phyloP scores from a whole-genome alignment of 345 rosid species.

The Populus alba region DNA sequence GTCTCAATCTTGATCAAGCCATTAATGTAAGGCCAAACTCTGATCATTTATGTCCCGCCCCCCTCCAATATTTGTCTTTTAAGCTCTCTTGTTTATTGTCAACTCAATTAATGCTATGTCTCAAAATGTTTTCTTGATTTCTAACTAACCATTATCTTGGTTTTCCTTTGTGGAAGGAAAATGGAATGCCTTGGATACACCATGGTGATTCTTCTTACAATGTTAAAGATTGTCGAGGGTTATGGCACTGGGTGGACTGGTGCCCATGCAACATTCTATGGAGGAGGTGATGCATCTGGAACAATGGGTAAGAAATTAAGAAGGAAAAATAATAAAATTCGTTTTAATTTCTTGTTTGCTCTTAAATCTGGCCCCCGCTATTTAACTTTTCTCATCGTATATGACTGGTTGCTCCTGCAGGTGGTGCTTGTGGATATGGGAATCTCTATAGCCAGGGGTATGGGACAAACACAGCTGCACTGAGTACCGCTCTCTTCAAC shows the following conservation, averaged over 20 bases:
- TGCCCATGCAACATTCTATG: conserved; percentile 57
- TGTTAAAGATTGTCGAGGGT: conserved; percentile 15
- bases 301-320: conserved; percentile 38
- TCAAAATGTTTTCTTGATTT: background rate
- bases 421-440: conserved; percentile 12
- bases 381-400: background rate
- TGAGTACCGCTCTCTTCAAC: conserved; percentile 10
- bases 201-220: conserved; percentile 14
- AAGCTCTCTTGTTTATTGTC: background rate
- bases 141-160: background rate
- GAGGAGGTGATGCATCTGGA: conserved; percentile 54
- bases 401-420: background rate
- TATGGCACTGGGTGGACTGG: conserved; percentile 30
- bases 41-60: background rate
- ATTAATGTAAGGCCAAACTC: background rate
- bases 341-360: background rate
- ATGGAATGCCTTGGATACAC: conserved; percentile 30
- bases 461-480: conserved; percentile 12
- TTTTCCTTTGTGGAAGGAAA: background rate
- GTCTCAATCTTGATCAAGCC: background rate
- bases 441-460: conserved; percentile 12
- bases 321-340: background rate
- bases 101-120: background rate
- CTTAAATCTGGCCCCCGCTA: background rate
- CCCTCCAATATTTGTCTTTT: background rate